Percentiles rank a stretch among this genome's conserved stretches.
Conservation (phyloP, 805 yeast species). For the Pichia phayaonensis region DNA sequence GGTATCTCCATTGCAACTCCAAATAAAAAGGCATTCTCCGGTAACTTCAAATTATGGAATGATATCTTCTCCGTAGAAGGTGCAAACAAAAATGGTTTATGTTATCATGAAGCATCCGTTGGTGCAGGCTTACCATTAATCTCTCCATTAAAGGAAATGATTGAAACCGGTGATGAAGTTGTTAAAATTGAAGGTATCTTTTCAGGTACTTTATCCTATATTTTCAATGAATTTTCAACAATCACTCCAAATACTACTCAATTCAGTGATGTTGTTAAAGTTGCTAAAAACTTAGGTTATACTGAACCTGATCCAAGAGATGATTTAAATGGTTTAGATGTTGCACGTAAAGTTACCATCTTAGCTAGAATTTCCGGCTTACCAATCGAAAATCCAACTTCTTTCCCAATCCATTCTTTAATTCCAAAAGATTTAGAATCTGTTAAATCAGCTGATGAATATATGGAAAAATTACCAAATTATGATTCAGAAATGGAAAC, state of each 20-base stretch:
- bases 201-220: constrained; percentile 91
- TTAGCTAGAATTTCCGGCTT: constrained; percentile 90
- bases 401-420: constrained; percentile 90
- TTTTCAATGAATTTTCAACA: constrained; percentile 88
- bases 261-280: constrained; percentile 83
- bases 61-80: constrained; percentile 53
- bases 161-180: constrained; percentile 89
- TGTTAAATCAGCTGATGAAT: constrained; percentile 67
- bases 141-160: constrained; percentile 78
- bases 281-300: constrained; percentile 88
- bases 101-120: constrained; percentile 96
- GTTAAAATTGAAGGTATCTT: constrained; percentile 91
- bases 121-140: constrained; percentile 98
- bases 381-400: constrained; percentile 74
- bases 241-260: constrained; percentile 51
- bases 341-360: constrained; percentile 96
- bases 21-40: constrained; percentile 93
- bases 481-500: constrained; percentile 74
- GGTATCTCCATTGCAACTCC: constrained; percentile 97
- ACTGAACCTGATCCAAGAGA: constrained; percentile 99
- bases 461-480: constrained; percentile 70
- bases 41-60: constrained; percentile 69
- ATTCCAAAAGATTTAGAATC: constrained; percentile 82
- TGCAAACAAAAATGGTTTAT: constrained; percentile 51
- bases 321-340: constrained; percentile 95